Percentiles rank a stretch among this genome's conserved stretches.
phyloP scores from a whole-genome alignment of 179 eudicot genomes.

The Spergularia azorica region DNA sequence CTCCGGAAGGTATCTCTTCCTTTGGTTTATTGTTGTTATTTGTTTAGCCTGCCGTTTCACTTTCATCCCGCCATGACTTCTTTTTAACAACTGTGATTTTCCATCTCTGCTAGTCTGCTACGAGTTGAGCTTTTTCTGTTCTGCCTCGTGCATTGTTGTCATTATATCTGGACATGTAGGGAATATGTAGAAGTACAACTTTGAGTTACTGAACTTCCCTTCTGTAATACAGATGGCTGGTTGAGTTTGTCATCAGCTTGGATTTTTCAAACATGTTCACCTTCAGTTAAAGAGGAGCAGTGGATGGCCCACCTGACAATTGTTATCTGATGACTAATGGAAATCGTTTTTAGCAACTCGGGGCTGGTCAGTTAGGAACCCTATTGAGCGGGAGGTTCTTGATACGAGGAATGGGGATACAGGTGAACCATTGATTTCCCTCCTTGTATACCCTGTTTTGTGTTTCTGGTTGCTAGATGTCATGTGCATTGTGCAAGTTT shows the following conservation, averaged over 20 bases:
- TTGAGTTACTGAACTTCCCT: background rate
- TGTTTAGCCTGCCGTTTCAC: background rate
- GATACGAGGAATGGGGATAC: background rate
- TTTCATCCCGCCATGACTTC: background rate
- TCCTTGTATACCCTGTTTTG: background rate
- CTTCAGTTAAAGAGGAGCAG: slow-evolving; percentile 15
- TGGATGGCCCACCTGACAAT: slow-evolving; percentile 1
- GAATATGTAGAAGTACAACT: background rate
- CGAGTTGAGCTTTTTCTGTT: no score
- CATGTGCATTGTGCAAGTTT: background rate
- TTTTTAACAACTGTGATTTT: background rate
- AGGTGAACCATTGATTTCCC: slow-evolving; percentile 16
- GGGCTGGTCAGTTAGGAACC: slow-evolving; percentile 5
- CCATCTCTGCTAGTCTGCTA: background rate
- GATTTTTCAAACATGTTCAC: background rate
- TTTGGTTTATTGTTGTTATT: slow-evolving; percentile 6
- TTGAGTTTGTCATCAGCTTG: slow-evolving; percentile 12
- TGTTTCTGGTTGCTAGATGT: slow-evolving; percentile 2
- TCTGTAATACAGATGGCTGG: slow-evolving; percentile 6
- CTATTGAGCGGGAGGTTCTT: slow-evolving; percentile 1
- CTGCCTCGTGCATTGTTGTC: no score
- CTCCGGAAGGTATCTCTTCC: slow-evolving; percentile 21
- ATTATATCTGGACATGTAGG: no score
- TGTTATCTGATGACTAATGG: background rate
- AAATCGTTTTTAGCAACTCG: background rate